A percentile compares a stretch with the other conserved stretches of the same genome.
Evolutionary conservation across 345 rosid genomes (phyloP).

Genomic region (Citrus mangshanensis): DNA sequence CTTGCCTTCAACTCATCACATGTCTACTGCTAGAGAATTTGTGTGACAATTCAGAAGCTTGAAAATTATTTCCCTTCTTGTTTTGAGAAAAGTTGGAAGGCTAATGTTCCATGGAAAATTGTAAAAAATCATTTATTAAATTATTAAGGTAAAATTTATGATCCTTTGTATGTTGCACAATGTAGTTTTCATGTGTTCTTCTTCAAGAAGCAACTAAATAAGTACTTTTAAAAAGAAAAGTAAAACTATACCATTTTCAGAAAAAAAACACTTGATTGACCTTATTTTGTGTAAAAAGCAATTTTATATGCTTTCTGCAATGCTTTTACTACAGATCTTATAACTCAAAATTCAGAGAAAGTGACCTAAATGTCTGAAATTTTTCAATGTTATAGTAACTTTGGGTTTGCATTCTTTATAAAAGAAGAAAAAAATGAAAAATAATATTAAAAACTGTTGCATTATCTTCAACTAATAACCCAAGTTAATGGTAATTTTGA

Average conservation of each 20-base stretch:
- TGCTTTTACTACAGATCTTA: too few relatives aligned
- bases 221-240: too few relatives aligned
- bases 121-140: not conserved
- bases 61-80: not conserved
- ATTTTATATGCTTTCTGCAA: not conserved
- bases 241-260: too few relatives aligned
- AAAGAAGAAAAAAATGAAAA: too few relatives aligned
- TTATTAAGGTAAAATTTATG: too few relatives aligned
- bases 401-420: not conserved
- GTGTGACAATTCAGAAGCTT: not conserved
- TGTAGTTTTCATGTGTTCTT: too few relatives aligned
- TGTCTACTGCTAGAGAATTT: not conserved
- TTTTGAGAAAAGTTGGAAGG: not conserved
- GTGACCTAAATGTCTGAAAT: too few relatives aligned
- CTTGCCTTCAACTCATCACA: not conserved
- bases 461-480: not conserved
- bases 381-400: not conserved
- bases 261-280: too few relatives aligned
- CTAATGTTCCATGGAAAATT: too few relatives aligned
- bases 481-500: not conserved
- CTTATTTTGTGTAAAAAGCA: not conserved
- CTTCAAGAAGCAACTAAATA: too few relatives aligned
- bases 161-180: too few relatives aligned
- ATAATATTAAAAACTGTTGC: not conserved
- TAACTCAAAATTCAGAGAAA: not conserved